phyloP scores from a whole-genome alignment of 2,329 filamentous ascomycete genomes.

The Penicillium brevicompactum region DNA sequence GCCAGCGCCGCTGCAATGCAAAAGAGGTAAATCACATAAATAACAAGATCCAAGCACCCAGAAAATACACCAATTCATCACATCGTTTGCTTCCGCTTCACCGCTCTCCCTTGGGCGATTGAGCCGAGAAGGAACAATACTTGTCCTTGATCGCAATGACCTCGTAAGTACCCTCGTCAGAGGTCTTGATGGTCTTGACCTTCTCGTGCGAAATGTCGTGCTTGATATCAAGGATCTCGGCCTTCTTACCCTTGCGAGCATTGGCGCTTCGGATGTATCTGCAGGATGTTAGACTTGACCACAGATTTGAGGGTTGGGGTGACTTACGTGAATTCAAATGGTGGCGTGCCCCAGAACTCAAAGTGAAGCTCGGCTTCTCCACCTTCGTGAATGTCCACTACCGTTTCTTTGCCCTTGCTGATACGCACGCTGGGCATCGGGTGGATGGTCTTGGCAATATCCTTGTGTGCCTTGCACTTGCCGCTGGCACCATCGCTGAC shows the following conservation, averaged over 20 bases:
- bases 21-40: slow-evolving; percentile 10
- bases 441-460: slow-evolving; percentile 82
- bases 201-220: slow-evolving; percentile 83
- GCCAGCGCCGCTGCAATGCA: slow-evolving; percentile 38
- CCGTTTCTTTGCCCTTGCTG: slow-evolving; percentile 76
- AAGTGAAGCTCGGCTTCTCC: slow-evolving; percentile 92
- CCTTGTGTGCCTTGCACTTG: slow-evolving; percentile 78
- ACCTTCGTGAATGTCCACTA: slow-evolving; percentile 94
- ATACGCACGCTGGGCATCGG: slow-evolving; percentile 89
- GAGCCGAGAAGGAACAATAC: slow-evolving; percentile 84
- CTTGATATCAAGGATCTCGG: slow-evolving; percentile 82
- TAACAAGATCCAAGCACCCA: slow-evolving; percentile 16
- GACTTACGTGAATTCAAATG: slow-evolving; percentile 85
- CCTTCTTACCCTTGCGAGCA: slow-evolving; percentile 73
- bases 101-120: slow-evolving; percentile 53
- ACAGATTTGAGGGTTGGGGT: neutral
- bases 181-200: slow-evolving; percentile 78
- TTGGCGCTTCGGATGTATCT: slow-evolving; percentile 87
- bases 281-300: slow-evolving; percentile 13
- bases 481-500: slow-evolving; percentile 81
- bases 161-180: slow-evolving; percentile 95
- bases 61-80: slow-evolving; percentile 18
- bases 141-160: slow-evolving; percentile 94
- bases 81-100: slow-evolving; percentile 21
- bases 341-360: slow-evolving; percentile 91